Evolutionary conservation across 371 early-diverging fungal genomes (phyloP), one percentile per base, ranked within the genome.

Genomic region (Rhizopus sp.): DNA sequence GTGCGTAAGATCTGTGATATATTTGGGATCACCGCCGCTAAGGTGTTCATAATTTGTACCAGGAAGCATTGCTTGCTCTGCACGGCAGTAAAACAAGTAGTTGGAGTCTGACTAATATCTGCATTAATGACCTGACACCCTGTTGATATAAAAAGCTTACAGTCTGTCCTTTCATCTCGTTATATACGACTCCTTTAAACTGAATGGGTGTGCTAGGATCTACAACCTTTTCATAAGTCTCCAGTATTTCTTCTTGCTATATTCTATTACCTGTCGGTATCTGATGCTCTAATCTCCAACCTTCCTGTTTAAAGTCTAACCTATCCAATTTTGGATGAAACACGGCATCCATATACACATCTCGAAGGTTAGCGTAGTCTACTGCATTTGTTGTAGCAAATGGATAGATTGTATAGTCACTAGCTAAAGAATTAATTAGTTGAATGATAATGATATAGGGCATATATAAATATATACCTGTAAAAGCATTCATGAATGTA

Each of bases 401-500:
- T 16, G 98, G 98, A 66, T 97, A 97, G 54, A 92, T 78, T 2
- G 95, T 96, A 58, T 89, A 88, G 59, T 96, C 95, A 54, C 86
- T 83, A 12, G 90, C 92, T 88, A 69, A 40, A 29, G n/a, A 10
- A 12, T 31, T 13, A 23, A 23, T 23, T 23, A 23, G 23, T 23
- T 2, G 23, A 23, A 2, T 23, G 23, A 23, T 23, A 23, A 23
- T 23, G 23, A 23, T 23, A 23, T 23, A 23, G 23, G 2, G 23
- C 23, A 23, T 23, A 23, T 23, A 23, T 23, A 23, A 23, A 23
- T 34, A 30, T 17, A 34, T 72, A 84, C 88, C 91, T 4, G 98
- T 97, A 78, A 92, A 87, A 0, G 98, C 98, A 59, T 97, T 97
- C 98, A 97, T 97, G 66, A 90, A 97, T 3, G 94, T 97, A 15